Conservation (phyloP, 2,329 filamentous ascomycete genomes). For the Trichothecium roseum region DNA sequence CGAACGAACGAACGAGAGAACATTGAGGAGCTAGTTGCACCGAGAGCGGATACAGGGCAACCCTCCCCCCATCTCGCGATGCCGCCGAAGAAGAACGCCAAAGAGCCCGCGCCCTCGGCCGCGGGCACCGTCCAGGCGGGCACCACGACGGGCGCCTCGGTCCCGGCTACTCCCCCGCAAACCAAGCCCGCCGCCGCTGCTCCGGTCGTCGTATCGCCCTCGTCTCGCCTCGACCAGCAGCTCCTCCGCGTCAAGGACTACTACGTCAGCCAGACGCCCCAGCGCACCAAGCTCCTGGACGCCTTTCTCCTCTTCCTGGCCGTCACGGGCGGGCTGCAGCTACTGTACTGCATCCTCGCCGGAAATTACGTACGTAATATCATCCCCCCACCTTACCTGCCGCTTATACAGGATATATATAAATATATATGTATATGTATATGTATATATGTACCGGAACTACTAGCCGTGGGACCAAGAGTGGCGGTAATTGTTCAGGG, state of each 20-base stretch:
- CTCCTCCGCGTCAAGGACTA: conserved; percentile 61
- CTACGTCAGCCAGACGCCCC: conserved; percentile 73
- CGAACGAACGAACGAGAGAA: neutral
- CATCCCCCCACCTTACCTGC: neutral
- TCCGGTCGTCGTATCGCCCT: conserved; percentile 23
- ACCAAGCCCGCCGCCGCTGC: conserved; percentile 8
- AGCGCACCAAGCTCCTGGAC: conserved; percentile 87
- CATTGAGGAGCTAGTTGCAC: neutral
- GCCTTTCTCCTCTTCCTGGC: conserved; percentile 83
- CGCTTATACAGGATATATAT: too few species aligned
- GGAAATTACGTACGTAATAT: conserved; percentile 77
- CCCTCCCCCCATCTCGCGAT: conserved; percentile 22
- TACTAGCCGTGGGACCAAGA: too few species aligned
- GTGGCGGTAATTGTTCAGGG: too few species aligned
- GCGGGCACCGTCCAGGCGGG: conserved; percentile 18
- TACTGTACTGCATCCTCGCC: conserved; percentile 80
- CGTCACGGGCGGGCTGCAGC: conserved; percentile 79
- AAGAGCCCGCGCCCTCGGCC: conserved; percentile 20
- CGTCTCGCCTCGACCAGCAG: conserved; percentile 37
- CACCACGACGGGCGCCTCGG: conserved; percentile 15
- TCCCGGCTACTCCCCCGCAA: conserved; percentile 11
- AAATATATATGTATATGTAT: too few species aligned
- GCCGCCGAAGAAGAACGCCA: conserved; percentile 39
- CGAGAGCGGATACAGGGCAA: neutral
- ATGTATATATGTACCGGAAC: too few species aligned